Conservation (phyloP, 257 asterid species). For the Capsicum rhomboideum region DNA sequence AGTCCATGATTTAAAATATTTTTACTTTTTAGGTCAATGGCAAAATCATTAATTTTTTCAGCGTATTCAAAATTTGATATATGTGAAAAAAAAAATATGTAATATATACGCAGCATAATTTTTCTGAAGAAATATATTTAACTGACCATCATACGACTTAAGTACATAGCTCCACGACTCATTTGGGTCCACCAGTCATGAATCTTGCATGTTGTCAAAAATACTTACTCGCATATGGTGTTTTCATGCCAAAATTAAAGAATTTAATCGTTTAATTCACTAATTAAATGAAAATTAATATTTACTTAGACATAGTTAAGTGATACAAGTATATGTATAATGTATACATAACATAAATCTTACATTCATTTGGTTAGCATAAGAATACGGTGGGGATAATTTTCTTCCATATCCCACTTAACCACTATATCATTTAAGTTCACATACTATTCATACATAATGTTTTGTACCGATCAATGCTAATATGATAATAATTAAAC, state of each 20-base stretch:
- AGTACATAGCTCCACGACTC: no score
- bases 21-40: not conserved
- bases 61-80: no score
- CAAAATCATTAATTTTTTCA: no score
- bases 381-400: not conserved
- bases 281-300: not conserved
- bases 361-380: not conserved
- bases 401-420: not conserved
- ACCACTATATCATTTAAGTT: not conserved
- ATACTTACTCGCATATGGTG: not conserved
- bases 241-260: no score
- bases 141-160: no score
- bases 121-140: not conserved
- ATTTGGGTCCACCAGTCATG: no score
- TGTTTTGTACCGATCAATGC: not conserved
- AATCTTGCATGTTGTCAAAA: no score
- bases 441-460: no score
- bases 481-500: no score
- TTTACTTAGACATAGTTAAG: not conserved
- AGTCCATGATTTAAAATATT: not conserved
- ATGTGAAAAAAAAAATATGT: no score
- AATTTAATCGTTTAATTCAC: not conserved
- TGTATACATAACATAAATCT: not conserved
- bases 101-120: no score
- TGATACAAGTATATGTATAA: not conserved